A percentile compares a stretch with the other conserved stretches of the same genome.
These are phyloP conservation scores for Lactuca saligna DNA, from an alignment of 129 eudicot species.

Conservation along the genomic window DNA sequence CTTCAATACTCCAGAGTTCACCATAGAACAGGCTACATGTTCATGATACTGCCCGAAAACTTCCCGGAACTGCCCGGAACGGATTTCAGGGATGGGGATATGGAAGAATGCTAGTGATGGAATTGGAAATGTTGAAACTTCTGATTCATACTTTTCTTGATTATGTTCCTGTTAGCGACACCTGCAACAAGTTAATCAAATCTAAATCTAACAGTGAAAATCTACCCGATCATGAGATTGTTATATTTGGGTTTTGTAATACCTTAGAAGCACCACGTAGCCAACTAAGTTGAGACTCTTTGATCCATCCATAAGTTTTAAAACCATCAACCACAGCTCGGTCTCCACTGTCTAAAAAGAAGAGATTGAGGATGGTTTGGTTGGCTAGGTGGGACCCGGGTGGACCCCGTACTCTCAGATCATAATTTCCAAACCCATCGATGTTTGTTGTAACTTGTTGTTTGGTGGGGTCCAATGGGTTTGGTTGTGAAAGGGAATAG, in stretches of 20 bases:
- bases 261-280: slow-evolving; percentile 59
- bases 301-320: slow-evolving; percentile 89
- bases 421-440: slow-evolving; percentile 90
- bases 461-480: slow-evolving; percentile 49
- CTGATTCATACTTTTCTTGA: slow-evolving; percentile 26
- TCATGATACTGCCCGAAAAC: slow-evolving; percentile 62
- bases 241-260: not conserved
- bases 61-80: slow-evolving; percentile 44
- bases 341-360: slow-evolving; percentile 94
- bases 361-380: slow-evolving; percentile 69
- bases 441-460: slow-evolving; percentile 36
- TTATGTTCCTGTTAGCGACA: slow-evolving; percentile 63
- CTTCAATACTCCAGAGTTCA: slow-evolving; percentile 72
- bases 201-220: slow-evolving; percentile 35
- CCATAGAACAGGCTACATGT: slow-evolving; percentile 68
- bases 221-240: no score
- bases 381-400: slow-evolving; percentile 74
- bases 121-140: slow-evolving; percentile 10
- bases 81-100: slow-evolving; percentile 93
- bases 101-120: slow-evolving; percentile 86
- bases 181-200: slow-evolving; percentile 76
- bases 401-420: slow-evolving; percentile 79
- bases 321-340: slow-evolving; percentile 73
- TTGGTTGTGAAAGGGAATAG: slow-evolving; percentile 79
- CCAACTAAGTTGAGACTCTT: slow-evolving; percentile 90